Conservation (phyloP, 1,139 yeast species). For the Magnusiomyces clavatus region DNA sequence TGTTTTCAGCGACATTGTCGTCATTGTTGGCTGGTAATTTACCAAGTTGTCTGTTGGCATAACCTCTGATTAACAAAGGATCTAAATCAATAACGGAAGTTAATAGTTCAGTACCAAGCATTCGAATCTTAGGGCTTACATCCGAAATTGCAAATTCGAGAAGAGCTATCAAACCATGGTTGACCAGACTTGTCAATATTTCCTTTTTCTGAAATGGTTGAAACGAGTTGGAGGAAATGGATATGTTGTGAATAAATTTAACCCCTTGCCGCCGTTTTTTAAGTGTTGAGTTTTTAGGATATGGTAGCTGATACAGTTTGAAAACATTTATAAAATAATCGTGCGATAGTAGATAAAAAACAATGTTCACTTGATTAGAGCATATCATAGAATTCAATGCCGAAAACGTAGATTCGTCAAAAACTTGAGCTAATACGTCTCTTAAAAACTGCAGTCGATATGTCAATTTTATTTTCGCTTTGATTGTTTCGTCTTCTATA, state of each 20-base stretch:
- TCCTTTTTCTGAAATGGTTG: slow-evolving; percentile 56
- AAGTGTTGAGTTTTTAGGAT: slow-evolving; percentile 9
- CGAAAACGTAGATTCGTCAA: slow-evolving; percentile 73
- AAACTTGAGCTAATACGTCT: slow-evolving; percentile 71
- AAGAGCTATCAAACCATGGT: slow-evolving; percentile 62
- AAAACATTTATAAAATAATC: slow-evolving; percentile 47
- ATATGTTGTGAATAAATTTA: slow-evolving; percentile 71
- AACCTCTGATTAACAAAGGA: slow-evolving; percentile 45
- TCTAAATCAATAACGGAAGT: slow-evolving; percentile 82
- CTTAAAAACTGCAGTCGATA: slow-evolving; percentile 71
- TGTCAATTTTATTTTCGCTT: slow-evolving; percentile 58
- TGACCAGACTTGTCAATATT: slow-evolving; percentile 57
- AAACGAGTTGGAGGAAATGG: slow-evolving; percentile 62
- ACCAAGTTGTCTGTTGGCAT: slow-evolving; percentile 10
- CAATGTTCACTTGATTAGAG: slow-evolving; percentile 60
- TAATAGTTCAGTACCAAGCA: slow-evolving; percentile 74
- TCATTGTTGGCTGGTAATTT: too few species aligned
- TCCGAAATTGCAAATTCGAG: slow-evolving; percentile 65
- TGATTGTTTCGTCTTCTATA: slow-evolving; percentile 42
- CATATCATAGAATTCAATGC: slow-evolving; percentile 59
- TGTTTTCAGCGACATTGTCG: not conserved
- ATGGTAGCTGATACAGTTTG: slow-evolving; percentile 39
- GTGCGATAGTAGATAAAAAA: slow-evolving; percentile 53
- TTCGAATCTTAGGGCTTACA: slow-evolving; percentile 43
- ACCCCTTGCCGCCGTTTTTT: slow-evolving; percentile 53